Conservation (phyloP, 176 grass and related monocot species). For the Oryza officinalis region DNA sequence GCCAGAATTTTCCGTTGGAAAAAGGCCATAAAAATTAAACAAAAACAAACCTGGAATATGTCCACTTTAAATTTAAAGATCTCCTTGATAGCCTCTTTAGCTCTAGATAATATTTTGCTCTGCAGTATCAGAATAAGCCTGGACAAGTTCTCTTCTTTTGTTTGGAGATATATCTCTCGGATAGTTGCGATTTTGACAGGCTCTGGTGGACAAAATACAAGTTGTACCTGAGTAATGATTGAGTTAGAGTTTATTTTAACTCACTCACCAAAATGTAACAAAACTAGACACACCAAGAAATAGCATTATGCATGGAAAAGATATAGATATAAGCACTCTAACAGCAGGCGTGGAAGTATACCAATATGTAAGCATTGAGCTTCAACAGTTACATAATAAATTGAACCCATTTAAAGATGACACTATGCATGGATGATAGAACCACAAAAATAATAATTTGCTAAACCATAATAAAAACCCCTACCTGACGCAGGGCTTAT, state of each 20-base stretch:
- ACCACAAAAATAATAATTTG: neutral
- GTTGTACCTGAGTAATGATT: conserved; percentile 59
- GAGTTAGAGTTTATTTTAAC: conserved; percentile 12
- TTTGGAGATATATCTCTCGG: conserved; percentile 39
- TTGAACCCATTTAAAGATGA: neutral
- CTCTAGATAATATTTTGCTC: conserved; percentile 57
- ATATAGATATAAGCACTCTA: neutral
- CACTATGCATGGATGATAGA: neutral
- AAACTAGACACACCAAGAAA: neutral
- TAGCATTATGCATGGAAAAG: conserved; percentile 8
- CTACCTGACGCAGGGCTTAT: neutral
- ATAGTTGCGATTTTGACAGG: conserved; percentile 67
- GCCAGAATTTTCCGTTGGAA: neutral
- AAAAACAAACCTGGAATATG: conserved; percentile 61
- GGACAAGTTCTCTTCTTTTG: conserved; percentile 52
- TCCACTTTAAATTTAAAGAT: conserved; percentile 78
- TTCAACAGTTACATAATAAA: neutral
- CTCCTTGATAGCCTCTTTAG: conserved; percentile 68
- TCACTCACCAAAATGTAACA: neutral
- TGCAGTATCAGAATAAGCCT: conserved; percentile 68
- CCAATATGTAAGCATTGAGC: conserved; percentile 4
- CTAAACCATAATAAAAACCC: neutral
- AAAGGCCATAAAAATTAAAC: neutral
- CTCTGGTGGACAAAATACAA: conserved; percentile 61
- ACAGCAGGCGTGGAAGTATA: neutral